Evolutionary conservation across 2,329 filamentous ascomycete species (phyloP).

Genomic region (Fusarium tupiense): DNA sequence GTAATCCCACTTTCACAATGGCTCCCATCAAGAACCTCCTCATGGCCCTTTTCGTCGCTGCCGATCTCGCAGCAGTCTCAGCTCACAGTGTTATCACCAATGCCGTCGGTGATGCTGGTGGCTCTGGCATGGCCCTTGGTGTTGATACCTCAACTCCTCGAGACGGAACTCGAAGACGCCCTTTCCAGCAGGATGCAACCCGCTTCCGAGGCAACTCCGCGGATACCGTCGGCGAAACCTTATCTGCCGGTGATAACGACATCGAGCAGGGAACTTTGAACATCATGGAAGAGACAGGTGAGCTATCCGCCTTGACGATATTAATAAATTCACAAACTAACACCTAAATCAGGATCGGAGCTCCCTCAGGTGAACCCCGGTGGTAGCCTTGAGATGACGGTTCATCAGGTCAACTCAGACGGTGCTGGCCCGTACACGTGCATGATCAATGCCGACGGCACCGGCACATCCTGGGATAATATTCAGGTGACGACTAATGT

Average conservation of each 20-base stretch:
- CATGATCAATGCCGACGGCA: slow-evolving; percentile 70
- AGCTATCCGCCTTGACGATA: background rate
- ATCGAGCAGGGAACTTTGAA: slow-evolving; percentile 36
- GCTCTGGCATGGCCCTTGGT: slow-evolving; percentile 61
- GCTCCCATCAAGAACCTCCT: slow-evolving; percentile 12
- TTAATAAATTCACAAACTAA: background rate
- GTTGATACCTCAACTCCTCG: slow-evolving; percentile 67
- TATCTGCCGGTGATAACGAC: background rate
- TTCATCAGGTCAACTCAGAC: slow-evolving; percentile 47
- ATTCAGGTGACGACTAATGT: background rate
- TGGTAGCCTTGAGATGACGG: slow-evolving; percentile 67
- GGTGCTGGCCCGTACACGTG: slow-evolving; percentile 65
- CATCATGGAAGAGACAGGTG: slow-evolving; percentile 67
- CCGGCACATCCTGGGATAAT: slow-evolving; percentile 37
- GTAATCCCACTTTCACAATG: background rate
- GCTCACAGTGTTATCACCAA: slow-evolving; percentile 12
- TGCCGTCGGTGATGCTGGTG: slow-evolving; percentile 65
- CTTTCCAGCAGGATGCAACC: slow-evolving; percentile 71
- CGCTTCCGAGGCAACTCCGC: background rate
- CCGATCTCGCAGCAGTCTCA: slow-evolving; percentile 3
- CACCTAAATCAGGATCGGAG: slow-evolving; percentile 6
- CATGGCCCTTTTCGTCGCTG: slow-evolving; percentile 4
- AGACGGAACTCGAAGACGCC: slow-evolving; percentile 67
- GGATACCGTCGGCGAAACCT: slow-evolving; percentile 3
- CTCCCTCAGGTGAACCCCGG: slow-evolving; percentile 69